A percentile compares a stretch with the other conserved stretches of the same genome.
These are phyloP conservation scores for Dactylellina sp. DNA, from an alignment of 2,329 filamentous ascomycete species.

Conservation along the genomic window DNA sequence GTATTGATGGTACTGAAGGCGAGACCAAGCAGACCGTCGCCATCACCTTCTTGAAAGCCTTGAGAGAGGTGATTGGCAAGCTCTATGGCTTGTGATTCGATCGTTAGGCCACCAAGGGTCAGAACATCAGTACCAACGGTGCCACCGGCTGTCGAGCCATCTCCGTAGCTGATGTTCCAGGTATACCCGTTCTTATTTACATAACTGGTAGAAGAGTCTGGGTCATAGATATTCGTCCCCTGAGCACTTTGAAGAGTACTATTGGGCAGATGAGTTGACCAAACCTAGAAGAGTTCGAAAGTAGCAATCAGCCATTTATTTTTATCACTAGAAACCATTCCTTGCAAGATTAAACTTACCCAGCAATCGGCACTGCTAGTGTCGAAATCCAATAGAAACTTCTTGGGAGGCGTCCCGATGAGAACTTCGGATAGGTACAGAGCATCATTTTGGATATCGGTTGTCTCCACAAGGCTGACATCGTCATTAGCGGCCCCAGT, in stretches of 20 bases:
- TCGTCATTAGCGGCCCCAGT: constrained; percentile 60
- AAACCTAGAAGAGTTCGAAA: constrained; percentile 65
- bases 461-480: constrained; percentile 67
- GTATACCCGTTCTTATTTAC: constrained; percentile 66
- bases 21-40: constrained; percentile 76
- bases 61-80: constrained; percentile 71
- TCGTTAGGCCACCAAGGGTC: constrained; percentile 71
- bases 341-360: constrained; percentile 65
- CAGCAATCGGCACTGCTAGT: constrained; percentile 78
- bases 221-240: constrained; percentile 71
- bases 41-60: constrained; percentile 70
- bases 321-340: neutral
- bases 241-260: constrained; percentile 61
- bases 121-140: constrained; percentile 74
- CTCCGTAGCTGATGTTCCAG: constrained; percentile 77
- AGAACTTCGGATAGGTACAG: constrained; percentile 68
- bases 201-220: constrained; percentile 73
- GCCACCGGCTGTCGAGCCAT: constrained; percentile 75
- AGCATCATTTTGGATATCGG: constrained; percentile 76
- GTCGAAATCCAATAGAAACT: constrained; percentile 75
- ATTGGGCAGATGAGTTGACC: constrained; percentile 68
- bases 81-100: constrained; percentile 75
- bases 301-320: constrained; percentile 23
- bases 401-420: constrained; percentile 76
- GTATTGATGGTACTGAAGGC: constrained; percentile 75